Base-by-base conservation (phyloP, 768 basidiomycete genomes). In the Clavaria fumosa region DNA sequence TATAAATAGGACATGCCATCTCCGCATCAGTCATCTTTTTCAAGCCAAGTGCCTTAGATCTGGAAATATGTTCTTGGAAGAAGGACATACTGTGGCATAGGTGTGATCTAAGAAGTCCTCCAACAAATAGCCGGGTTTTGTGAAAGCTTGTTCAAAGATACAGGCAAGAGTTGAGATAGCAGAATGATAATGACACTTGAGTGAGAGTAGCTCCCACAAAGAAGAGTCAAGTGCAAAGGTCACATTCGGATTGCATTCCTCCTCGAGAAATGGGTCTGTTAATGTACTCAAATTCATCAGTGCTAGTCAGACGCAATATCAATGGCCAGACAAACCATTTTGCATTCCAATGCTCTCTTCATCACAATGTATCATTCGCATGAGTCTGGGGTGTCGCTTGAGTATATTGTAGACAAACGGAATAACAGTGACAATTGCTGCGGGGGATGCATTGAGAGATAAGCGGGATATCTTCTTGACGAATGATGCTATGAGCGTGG, bases 71-170 rank as follows among this genome's bases (percentile, higher is more conserved):
- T n/a, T n/a, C n/a, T n/a, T n/a, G n/a, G n/a, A n/a, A 34, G 15
- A 27, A 7, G 12, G 15, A 55, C 75, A 38, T 47, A 89, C 85
- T 46, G 85, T 86, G 26, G 66, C 69, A 49, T 86, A 89, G 2
- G 83, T 82, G 52, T 97, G 93, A 54, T 97, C 95, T 52, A 96
- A 55, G 55, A 97, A 99, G 53, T 97, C 93, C 47, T 97, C 93
- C 73, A 95, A 72, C 10, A 73, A 63, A 56, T 90, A 96, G 23
- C 65, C 67, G 12, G 79, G 85, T 51, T 93, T 96, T n/a, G 88
- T 96, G 59, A 99, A 95, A 4, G 82, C 78, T 52, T 91, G 89
- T 9, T 67, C 67, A 47, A 95, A 85, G 38, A 99, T 78, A 50
- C 78, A 78, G 20, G 75, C 76, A 32, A 97, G 55, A 0, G 85